Conservation (phyloP, 2,329 filamentous ascomycete genomes). For the Epichloe amarillans region DNA sequence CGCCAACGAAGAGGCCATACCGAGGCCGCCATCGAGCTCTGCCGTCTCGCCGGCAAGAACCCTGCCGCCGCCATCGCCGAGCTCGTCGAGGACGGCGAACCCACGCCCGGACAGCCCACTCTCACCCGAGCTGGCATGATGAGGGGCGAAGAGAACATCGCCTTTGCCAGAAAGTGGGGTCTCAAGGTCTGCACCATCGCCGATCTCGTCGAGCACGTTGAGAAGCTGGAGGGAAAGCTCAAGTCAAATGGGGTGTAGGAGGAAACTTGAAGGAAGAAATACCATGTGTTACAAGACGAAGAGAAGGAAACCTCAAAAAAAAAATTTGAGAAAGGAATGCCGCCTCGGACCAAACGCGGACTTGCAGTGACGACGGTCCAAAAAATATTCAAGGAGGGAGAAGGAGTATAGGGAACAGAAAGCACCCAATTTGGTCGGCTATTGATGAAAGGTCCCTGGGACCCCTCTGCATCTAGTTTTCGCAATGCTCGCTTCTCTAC, state of each 20-base stretch:
- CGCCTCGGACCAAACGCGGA: too few relatives aligned
- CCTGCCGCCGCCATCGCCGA: constrained; percentile 79
- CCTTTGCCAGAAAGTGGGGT: constrained; percentile 78
- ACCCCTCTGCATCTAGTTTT: not conserved
- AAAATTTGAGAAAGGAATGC: not conserved
- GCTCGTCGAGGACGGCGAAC: constrained; percentile 73
- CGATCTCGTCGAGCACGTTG: constrained; percentile 68
- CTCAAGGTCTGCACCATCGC: constrained; percentile 93
- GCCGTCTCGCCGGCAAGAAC: constrained; percentile 65
- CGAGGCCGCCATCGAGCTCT: constrained; percentile 86
- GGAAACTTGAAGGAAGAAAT: not conserved
- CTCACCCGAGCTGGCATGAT: constrained; percentile 71
- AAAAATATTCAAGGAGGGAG: not conserved
- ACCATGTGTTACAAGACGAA: not conserved
- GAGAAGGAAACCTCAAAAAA: not conserved
- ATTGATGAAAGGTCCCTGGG: too few relatives aligned
- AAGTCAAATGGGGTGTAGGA: constrained; percentile 18
- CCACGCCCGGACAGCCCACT: constrained; percentile 54
- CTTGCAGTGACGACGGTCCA: not conserved
- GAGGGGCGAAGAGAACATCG: constrained; percentile 73
- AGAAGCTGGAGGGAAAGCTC: constrained; percentile 57
- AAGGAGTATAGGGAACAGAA: not conserved
- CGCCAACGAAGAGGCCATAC: constrained; percentile 74
- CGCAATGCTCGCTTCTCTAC: not conserved
- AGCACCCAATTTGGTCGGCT: too few relatives aligned